Base-by-base conservation (phyloP, 306 rosid species). In the Prunus mongolica region DNA sequence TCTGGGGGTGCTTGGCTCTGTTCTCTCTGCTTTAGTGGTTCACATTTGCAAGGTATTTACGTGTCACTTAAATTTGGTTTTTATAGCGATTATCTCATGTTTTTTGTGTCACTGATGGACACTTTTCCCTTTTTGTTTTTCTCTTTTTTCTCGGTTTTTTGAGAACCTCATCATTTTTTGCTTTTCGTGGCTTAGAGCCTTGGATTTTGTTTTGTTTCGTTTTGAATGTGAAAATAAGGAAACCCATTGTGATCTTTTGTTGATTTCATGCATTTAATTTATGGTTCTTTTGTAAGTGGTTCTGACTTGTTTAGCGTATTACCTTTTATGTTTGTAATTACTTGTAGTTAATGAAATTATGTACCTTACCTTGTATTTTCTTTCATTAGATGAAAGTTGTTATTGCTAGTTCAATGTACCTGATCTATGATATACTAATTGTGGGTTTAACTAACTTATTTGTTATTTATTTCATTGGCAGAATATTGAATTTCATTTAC, bases 351-450 rank as follows among this genome's bases (percentile, higher is more conserved):
- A 66, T 61, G 72, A 47, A 56, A 45, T 73, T 60, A 45, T 61
- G 12, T 25, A 27, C 68, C 6, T 14, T 38, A 8, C 11, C 69
- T 24, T 73, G 52, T 5, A 69, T 20, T 12, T n/a, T 13, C 38
- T 76, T 52, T n/a, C 61, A 46, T 45, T 69, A 20, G 60, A 65
- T 49, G 63, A 22, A 24, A 19, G 62, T 67, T 18, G n/a, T 79
- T 67, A 58, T 68, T 47, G 18, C 66, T 22, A 55, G 72, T 58
- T 67, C 79, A 55, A n/a, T 60, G 82, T 20, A 67, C 22, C 63
- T 34, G 79, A 73, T 67, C 22, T 82, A 58, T 44, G 51, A 41
- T 25, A 38, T 15, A 41, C n/a, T 11, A 32, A 65, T 71, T 50
- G 45, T 57, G 24, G 8, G 12, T 38, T 38, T 34, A 38, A 56